These are phyloP conservation scores for Entomortierella parvispora DNA, from an alignment of 192 early-diverging fungal species.

Conservation along the genomic window DNA sequence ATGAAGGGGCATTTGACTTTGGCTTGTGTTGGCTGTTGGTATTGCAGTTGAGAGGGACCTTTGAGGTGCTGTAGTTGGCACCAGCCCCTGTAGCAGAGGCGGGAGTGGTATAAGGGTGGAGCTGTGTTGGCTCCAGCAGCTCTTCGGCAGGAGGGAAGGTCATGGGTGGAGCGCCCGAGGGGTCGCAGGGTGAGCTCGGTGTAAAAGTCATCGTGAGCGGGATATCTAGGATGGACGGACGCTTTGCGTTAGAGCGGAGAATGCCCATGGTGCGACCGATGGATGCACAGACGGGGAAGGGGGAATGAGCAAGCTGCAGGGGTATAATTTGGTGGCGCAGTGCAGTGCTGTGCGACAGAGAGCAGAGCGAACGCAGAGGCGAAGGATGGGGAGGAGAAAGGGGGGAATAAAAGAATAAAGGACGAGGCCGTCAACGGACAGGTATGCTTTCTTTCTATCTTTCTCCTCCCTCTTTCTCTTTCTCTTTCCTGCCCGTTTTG, in stretches of 20 bases:
- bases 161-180: slow-evolving; percentile 18
- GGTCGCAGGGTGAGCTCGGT: slow-evolving; percentile 44
- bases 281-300: background rate
- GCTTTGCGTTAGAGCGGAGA: slow-evolving; percentile 13
- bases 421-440: no score
- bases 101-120: slow-evolving; percentile 40
- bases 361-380: background rate
- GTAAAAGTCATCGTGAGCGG: slow-evolving; percentile 48
- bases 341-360: background rate
- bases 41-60: background rate
- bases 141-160: slow-evolving; percentile 33
- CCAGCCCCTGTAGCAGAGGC: background rate
- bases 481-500: background rate
- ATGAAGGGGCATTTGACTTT: slow-evolving; percentile 4
- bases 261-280: slow-evolving; percentile 8
- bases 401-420: background rate
- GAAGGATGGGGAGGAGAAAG: background rate
- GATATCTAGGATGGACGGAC: slow-evolving; percentile 33
- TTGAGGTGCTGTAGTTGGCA: background rate
- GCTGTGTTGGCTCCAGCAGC: slow-evolving; percentile 18
- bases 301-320: background rate
- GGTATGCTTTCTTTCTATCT: background rate
- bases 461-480: background rate
- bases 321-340: background rate
- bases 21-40: background rate